A percentile compares a stretch with the other conserved stretches of the same genome.
phyloP scores from a whole-genome alignment of 345 rosid species.

The Moringa oleifera region DNA sequence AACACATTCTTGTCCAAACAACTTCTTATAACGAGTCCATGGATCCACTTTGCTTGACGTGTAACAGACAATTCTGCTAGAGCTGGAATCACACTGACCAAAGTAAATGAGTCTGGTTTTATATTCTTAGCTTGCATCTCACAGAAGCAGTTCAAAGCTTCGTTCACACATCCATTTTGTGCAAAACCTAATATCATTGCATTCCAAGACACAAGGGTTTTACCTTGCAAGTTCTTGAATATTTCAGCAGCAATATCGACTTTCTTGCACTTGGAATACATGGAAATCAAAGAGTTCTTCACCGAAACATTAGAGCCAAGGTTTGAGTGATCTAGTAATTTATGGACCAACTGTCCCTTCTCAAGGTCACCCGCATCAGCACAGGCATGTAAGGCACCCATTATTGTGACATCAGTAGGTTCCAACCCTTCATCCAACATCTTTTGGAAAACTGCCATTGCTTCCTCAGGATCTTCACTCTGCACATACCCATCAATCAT shows the following conservation, averaged over 20 bases:
- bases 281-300: conserved; percentile 70
- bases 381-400: conserved; percentile 69
- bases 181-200: conserved; percentile 75
- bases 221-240: conserved; percentile 41
- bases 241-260: conserved; percentile 51
- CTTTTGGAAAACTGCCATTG: conserved; percentile 42
- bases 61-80: conserved; percentile 60
- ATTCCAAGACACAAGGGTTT: conserved; percentile 79
- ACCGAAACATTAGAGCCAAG: conserved; percentile 53
- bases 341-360: conserved; percentile 55
- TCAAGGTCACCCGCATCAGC: conserved; percentile 61
- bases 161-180: conserved; percentile 57
- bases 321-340: conserved; percentile 34
- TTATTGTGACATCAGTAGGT: conserved; percentile 64
- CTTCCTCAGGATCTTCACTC: conserved; percentile 56
- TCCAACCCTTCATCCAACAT: conserved; percentile 66
- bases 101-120: conserved; percentile 65
- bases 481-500: conserved; percentile 81
- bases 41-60: conserved; percentile 74
- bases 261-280: conserved; percentile 72
- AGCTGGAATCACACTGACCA: conserved; percentile 79
- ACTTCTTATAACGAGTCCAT: conserved; percentile 48
- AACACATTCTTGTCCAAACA: conserved; percentile 47
- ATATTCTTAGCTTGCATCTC: conserved; percentile 35
- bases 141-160: conserved; percentile 61